phyloP scores from a whole-genome alignment of 2,329 filamentous ascomycete species.

The Venturia pyrina region DNA sequence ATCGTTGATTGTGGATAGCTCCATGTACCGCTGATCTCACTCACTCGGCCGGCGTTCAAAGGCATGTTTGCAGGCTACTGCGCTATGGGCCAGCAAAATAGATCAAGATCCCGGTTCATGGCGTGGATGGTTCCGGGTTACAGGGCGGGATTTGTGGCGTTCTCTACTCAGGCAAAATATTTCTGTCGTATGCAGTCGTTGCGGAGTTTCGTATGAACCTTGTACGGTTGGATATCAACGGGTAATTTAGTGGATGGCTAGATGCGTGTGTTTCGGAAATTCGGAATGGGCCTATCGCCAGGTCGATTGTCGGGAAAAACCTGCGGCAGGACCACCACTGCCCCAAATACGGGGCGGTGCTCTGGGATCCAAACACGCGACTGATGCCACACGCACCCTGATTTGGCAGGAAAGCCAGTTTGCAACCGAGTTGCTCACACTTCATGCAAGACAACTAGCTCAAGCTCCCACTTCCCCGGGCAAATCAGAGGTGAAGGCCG shows the following conservation, averaged over 20 bases:
- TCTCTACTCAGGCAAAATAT: not conserved
- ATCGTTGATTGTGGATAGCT: not conserved
- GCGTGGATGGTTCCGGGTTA: not conserved
- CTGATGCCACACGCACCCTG: not conserved
- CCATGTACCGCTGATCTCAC: not conserved
- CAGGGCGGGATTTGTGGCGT: not conserved
- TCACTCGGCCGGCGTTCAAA: too few relatives aligned
- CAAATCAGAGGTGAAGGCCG: not conserved
- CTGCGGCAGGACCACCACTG: not conserved
- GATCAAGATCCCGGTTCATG: not conserved
- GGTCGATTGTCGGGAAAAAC: not conserved
- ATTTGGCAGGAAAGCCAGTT: not conserved
- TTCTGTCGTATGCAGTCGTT: not conserved
- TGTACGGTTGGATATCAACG: not conserved
- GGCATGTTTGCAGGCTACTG: not conserved
- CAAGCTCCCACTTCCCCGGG: not conserved
- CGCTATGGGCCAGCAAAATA: not conserved
- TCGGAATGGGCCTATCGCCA: not conserved
- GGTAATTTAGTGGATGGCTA: not conserved
- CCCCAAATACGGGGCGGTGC: too few relatives aligned
- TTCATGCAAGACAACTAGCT: not conserved
- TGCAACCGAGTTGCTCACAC: not conserved
- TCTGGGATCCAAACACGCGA: too few relatives aligned
- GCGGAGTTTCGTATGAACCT: not conserved
- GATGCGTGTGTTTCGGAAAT: not conserved